Conservation (phyloP, 371 early-diverging fungal species). For the Globomyces sp. region DNA sequence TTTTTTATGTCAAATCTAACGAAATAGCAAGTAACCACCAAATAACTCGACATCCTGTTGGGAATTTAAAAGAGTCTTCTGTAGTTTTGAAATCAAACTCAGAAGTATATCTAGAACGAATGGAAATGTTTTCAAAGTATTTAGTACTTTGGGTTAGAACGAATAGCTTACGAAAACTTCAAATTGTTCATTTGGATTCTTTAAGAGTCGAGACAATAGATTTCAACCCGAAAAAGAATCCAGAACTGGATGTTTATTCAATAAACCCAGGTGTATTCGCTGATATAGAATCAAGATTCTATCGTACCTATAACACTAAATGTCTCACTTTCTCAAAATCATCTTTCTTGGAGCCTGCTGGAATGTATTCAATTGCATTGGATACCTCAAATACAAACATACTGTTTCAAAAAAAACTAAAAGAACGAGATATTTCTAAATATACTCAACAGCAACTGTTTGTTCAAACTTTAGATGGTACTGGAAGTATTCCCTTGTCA, state of each 20-base stretch:
- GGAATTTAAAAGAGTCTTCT: too few species aligned
- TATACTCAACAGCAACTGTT: not conserved
- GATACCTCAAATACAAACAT: not conserved
- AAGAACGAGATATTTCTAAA: constrained; percentile 7
- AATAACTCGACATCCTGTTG: too few species aligned
- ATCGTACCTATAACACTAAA: constrained; percentile 11
- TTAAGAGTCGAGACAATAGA: not conserved
- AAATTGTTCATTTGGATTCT: not conserved
- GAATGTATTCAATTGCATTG: constrained; percentile 9
- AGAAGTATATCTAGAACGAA: constrained; percentile 36
- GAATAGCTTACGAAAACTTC: constrained; percentile 32
- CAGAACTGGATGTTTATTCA: constrained; percentile 25
- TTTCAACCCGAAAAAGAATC: not conserved
- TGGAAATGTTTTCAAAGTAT: constrained; percentile 44
- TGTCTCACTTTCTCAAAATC: constrained; percentile 33
- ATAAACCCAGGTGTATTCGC: constrained; percentile 30
- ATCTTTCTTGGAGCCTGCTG: constrained; percentile 23
- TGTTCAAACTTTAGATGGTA: not conserved
- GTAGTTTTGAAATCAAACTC: not conserved
- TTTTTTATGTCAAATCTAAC: constrained; percentile 49
- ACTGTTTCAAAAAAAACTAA: not conserved
- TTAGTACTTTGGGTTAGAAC: constrained; percentile 49
- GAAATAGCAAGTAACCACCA: not conserved
- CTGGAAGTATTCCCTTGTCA: constrained; percentile 22
- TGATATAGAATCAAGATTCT: constrained; percentile 40